Percentiles rank a stretch among this genome's conserved stretches.
These are phyloP conservation scores for Amauroascus niger DNA, from an alignment of 2,329 filamentous ascomycete species.

Conservation along the genomic window DNA sequence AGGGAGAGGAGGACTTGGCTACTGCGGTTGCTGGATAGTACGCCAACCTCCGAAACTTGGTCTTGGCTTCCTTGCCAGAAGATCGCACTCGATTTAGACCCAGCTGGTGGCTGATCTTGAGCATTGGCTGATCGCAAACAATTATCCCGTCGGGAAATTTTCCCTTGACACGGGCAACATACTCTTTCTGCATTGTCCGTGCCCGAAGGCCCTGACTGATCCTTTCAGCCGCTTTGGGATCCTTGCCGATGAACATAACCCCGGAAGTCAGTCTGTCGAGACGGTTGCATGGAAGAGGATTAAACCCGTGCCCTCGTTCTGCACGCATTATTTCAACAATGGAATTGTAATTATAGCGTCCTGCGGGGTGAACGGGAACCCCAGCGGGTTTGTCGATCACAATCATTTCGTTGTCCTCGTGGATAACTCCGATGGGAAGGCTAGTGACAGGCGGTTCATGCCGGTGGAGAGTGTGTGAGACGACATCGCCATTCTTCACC, in stretches of 20 bases:
- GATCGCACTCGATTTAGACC: conserved; percentile 90
- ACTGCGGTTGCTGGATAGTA: conserved; percentile 62
- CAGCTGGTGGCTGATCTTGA: conserved; percentile 89
- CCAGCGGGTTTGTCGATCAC: conserved; percentile 96
- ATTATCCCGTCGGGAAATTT: conserved; percentile 86
- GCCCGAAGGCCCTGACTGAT: conserved; percentile 67
- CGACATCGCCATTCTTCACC: conserved; percentile 78
- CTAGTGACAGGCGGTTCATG: conserved; percentile 90
- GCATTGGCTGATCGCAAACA: conserved; percentile 84
- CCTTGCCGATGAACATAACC: conserved; percentile 96
- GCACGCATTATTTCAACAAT: conserved; percentile 87
- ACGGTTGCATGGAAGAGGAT: conserved; percentile 73
- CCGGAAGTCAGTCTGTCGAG: conserved; percentile 88
- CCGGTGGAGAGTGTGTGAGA: conserved; percentile 87
- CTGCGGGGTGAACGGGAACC: conserved; percentile 88
- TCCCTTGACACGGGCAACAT: conserved; percentile 81
- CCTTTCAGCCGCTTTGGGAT: conserved; percentile 64
- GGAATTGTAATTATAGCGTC: conserved; percentile 91
- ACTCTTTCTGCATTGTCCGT: conserved; percentile 86
- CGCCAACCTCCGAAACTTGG: conserved; percentile 83
- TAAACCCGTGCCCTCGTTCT: conserved; percentile 52
- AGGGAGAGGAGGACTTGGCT: conserved; percentile 16
- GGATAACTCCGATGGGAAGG: conserved; percentile 67
- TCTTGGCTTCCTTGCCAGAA: conserved; percentile 79
- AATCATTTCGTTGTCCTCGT: conserved; percentile 87